Base-by-base conservation (phyloP, 2,329 filamentous ascomycete genomes). In the Nemania bipapillata region DNA sequence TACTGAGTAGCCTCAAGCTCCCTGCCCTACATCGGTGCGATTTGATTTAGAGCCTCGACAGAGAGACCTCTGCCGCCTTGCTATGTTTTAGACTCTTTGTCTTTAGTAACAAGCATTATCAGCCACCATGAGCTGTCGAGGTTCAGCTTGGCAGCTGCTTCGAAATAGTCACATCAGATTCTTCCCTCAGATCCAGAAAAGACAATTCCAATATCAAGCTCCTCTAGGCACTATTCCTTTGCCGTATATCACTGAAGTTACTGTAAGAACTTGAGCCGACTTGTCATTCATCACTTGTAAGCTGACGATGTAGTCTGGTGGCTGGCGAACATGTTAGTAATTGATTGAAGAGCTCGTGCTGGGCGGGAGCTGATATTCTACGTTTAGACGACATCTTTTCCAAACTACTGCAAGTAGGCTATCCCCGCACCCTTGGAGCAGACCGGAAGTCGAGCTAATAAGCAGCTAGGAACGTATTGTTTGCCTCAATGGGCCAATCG, bases 401-500 rank as follows among this genome's bases (percentile, higher is more conserved):
- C 22, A 90, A 93, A 77, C 84, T 94, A 5, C 82, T 94, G 20
- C 91, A 93, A 83, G 90, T 92, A 82, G 4, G 49, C 40, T 32
- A 28, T 37, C 55, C 66, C 53, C n/a, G 17, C 81, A 66, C 30
- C 28, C 9, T 3, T 12, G 35, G 3, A 15, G 35, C 9, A 22
- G 8, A 7, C 6, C 70, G 8, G 76, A 4, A 59, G 6, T 58
- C 67, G 63, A 66, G 37, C 47, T 12, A 22, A 37, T 60, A 42
- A 20, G 17, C 22, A n/a, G 3, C 24, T 35, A 93, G 89, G 95
- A 98, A 85, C 92, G 95, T 71, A 98, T 98, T 77, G 87, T 99
- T 77, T 97, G 92, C 79, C 87, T 98, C 40, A 97, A 97, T 77
- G 95, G 95, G 77, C 86, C 92, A 77, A 94, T 98, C 66, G 92